Conservation (phyloP, 331 rosid species). For the Dryas integrifolia region DNA sequence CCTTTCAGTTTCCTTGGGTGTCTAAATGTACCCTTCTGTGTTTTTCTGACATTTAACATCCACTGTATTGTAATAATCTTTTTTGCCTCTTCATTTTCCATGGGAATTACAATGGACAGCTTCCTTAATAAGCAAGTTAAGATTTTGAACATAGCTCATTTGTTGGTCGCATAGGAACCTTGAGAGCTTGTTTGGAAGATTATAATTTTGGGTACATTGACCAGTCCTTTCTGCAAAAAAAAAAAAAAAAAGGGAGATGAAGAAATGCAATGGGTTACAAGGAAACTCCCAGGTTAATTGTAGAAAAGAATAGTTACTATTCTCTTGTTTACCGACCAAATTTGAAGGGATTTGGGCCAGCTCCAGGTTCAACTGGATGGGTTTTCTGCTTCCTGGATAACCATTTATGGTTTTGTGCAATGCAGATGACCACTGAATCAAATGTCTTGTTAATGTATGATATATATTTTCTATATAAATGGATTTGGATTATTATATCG, state of each 20-base stretch:
- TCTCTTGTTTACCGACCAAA: background rate
- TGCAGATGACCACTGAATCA: background rate
- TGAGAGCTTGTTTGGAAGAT: background rate
- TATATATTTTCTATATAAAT: background rate
- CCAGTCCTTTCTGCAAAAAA: background rate
- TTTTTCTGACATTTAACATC: background rate
- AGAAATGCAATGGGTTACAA: background rate
- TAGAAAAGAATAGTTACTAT: background rate
- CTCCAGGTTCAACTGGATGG: background rate
- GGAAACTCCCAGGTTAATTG: background rate
- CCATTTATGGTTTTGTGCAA: background rate
- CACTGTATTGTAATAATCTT: background rate
- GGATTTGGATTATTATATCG: background rate
- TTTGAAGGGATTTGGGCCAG: background rate
- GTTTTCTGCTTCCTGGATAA: background rate
- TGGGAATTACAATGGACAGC: background rate
- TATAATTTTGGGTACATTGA: background rate
- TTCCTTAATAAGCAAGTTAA: background rate
- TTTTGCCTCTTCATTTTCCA: background rate
- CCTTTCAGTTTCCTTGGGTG: no score
- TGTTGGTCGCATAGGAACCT: background rate
- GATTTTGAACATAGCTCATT: conserved; percentile 1
- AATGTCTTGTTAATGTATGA: background rate
- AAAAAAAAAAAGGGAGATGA: background rate
- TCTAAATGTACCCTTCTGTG: background rate